Conservation (phyloP, 352 stramenopile genomes). For the Phytophthora sojae region DNA sequence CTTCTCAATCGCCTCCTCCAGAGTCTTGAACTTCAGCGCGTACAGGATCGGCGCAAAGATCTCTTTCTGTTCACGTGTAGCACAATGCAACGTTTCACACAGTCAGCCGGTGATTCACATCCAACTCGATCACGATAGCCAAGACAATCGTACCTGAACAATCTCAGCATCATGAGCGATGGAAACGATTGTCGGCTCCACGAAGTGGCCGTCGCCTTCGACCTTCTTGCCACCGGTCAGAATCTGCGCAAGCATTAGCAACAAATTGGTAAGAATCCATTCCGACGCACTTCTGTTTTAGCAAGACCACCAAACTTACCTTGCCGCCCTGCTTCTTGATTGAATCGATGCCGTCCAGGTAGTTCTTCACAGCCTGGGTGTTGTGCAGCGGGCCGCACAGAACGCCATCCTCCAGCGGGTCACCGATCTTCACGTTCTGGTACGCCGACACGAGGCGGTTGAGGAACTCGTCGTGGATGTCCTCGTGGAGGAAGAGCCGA, state of each 20-base stretch:
- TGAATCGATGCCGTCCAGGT: conserved; percentile 82
- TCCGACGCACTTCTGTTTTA: neutral
- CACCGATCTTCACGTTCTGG: conserved; percentile 89
- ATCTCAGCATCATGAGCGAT: conserved; percentile 85
- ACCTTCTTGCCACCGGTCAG: conserved; percentile 87
- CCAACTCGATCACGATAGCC: neutral
- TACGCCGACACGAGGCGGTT: conserved; percentile 86
- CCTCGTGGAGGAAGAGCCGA: conserved; percentile 91
- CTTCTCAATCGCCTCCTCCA: conserved; percentile 92
- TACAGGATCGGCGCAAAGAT: conserved; percentile 94
- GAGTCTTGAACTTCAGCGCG: conserved; percentile 89
- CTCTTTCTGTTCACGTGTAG: conserved; percentile 68
- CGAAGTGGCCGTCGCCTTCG: conserved; percentile 87
- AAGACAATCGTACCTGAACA: conserved; percentile 53
- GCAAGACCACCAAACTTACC: conserved; percentile 29
- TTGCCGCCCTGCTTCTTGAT: conserved; percentile 90
- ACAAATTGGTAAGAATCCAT: conserved; percentile 8
- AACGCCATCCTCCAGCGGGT: conserved; percentile 86
- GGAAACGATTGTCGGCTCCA: conserved; percentile 92
- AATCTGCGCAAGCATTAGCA: conserved; percentile 56
- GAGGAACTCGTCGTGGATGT: conserved; percentile 92
- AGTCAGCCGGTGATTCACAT: conserved; percentile 1
- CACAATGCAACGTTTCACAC: neutral
- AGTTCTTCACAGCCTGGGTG: conserved; percentile 87
- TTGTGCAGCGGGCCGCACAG: conserved; percentile 86